These are phyloP conservation scores for Saccharomyces hybrid DNA, from an alignment of 1,139 yeast species.

Conservation along the genomic window DNA sequence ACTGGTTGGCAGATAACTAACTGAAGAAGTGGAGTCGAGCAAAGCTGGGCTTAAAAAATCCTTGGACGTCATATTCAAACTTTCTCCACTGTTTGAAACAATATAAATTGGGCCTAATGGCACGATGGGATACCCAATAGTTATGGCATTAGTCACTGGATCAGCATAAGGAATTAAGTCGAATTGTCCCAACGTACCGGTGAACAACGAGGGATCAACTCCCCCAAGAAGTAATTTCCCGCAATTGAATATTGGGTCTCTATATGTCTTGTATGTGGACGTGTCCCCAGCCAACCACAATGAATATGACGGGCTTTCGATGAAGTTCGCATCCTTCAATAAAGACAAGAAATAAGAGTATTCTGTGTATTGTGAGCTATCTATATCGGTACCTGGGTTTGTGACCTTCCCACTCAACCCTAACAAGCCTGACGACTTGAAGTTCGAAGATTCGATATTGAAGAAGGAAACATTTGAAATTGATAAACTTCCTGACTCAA, in stretches of 20 bases:
- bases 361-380: conserved; percentile 22
- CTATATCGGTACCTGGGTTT: conserved; percentile 9
- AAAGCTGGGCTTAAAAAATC: conserved; percentile 46
- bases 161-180: conserved; percentile 42
- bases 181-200: conserved; percentile 43
- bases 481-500: conserved; percentile 6
- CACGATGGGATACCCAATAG: conserved; percentile 46
- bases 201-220: conserved; percentile 41
- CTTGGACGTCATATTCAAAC: conserved; percentile 33
- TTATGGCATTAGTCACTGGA: conserved; percentile 23
- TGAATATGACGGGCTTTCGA: conserved; percentile 49
- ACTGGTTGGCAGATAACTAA: conserved; percentile 51
- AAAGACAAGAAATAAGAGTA: conserved; percentile 40
- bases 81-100: conserved; percentile 36
- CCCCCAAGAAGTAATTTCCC: conserved; percentile 56
- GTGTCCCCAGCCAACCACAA: conserved; percentile 38
- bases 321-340: conserved; percentile 33
- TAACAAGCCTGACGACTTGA: conserved; percentile 43
- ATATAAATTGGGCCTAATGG: conserved; percentile 50
- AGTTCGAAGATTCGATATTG: conserved; percentile 36
- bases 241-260: conserved; percentile 4
- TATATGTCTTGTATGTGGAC: conserved; percentile 3
- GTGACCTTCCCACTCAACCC: conserved; percentile 44
- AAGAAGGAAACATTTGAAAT: conserved; percentile 30
- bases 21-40: conserved; percentile 51